phyloP scores from a whole-genome alignment of 331 rosid genomes.

The Telfairia occidentalis region DNA sequence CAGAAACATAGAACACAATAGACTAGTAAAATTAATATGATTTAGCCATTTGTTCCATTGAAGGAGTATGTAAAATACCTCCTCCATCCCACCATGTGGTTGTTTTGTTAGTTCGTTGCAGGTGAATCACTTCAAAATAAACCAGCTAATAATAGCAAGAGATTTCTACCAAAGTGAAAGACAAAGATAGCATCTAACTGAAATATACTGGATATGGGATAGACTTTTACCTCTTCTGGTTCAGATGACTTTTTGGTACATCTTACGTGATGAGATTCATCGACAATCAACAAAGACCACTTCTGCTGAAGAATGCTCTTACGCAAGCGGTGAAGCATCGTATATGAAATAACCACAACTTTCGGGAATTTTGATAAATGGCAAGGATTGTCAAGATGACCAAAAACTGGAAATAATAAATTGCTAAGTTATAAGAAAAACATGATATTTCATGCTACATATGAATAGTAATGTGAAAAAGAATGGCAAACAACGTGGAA shows the following conservation, averaged over 20 bases:
- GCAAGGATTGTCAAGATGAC: conserved; percentile 75
- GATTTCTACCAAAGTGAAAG: neutral
- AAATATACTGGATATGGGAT: neutral
- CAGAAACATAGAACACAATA: neutral
- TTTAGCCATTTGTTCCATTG: neutral
- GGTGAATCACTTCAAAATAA: conserved; percentile 9
- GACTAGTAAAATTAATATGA: neutral
- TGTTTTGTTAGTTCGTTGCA: neutral
- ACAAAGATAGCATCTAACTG: neutral
- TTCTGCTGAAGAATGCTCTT: conserved; percentile 70
- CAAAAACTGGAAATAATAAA: conserved; percentile 55
- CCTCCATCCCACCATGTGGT: neutral
- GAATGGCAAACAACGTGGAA: too few relatives aligned
- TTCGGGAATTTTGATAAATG: conserved; percentile 55
- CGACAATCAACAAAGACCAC: conserved; percentile 84
- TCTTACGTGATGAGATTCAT: conserved; percentile 90
- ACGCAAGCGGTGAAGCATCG: conserved; percentile 79
- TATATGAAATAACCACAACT: conserved; percentile 84
- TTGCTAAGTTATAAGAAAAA: conserved; percentile 12
- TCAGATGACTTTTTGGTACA: conserved; percentile 68
- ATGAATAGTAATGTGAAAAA: neutral
- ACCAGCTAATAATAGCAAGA: neutral
- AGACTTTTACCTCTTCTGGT: conserved; percentile 63
- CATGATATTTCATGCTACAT: neutral
- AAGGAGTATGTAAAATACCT: neutral